phyloP scores from a whole-genome alignment of 2,329 filamentous ascomycete genomes.

The Colletotrichum sp. region DNA sequence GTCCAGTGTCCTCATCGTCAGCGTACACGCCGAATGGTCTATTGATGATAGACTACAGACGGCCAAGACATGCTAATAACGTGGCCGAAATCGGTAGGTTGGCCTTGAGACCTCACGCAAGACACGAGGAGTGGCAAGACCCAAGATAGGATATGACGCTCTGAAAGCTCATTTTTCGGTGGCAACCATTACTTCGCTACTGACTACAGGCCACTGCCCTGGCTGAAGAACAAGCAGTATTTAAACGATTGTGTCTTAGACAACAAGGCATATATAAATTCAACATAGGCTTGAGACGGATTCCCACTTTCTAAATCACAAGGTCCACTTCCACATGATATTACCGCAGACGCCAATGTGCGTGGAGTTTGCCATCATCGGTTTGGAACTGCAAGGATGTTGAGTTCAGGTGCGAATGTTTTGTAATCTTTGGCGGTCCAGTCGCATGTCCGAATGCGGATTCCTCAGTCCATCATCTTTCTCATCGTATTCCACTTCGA shows the following conservation, averaged over 20 bases:
- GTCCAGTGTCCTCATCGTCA: no score
- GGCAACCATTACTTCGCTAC: not conserved
- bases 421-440: not conserved
- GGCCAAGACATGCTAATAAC: no score
- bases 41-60: no score
- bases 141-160: rapidly evolving
- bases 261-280: not conserved
- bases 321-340: not conserved
- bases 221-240: not conserved
- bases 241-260: not conserved
- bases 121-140: rapidly evolving
- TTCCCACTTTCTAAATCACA: rapidly evolving
- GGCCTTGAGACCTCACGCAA: not conserved
- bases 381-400: not conserved
- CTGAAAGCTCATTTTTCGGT: not conserved
- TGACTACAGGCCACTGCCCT: not conserved
- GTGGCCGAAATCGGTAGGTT: not conserved
- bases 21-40: no score
- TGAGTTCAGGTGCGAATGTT: not conserved
- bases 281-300: not conserved
- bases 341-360: not conserved
- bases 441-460: not conserved
- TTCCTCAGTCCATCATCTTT: not conserved
- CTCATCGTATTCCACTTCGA: not conserved
- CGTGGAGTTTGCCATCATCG: not conserved